Base-by-base conservation (phyloP, 106 monocot species). In the Acorus gramineus region DNA sequence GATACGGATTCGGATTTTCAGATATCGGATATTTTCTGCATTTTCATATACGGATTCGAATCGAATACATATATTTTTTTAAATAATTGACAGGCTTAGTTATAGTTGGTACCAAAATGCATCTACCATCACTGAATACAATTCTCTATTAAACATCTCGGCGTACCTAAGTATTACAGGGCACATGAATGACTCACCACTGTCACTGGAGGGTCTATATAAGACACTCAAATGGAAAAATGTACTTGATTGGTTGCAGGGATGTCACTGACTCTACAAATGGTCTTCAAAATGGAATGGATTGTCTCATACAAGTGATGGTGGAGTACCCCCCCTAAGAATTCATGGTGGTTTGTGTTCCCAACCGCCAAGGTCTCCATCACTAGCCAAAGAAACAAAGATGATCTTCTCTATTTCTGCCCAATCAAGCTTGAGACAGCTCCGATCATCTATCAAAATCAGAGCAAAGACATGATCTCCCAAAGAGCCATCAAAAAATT, bases 241-340 rank as follows among this genome's bases (percentile, higher is more conserved):
- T 87, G 80, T 87, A 80, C 68, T 55, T 84, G 5, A 73, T 84
- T 11, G 87, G 76, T 44, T 87, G 87, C 52, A 78, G 83, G 50
- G 75, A 78, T 28, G 28, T 28, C 28, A 28, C 28, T 28, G 28
- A 28, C 28, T 28, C 28, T 28, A 28, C 28, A 28, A 28, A 1
- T 28, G 28, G 28, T 28, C 28, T 28, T 28, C 28, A 28, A 28
- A 28, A 28, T 28, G 28, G 28, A 14, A 14, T 79, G 5, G 88
- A 89, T 73, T 89, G 88, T 67, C 71, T 71, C 60, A 69, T 89
- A 10, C 76, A 89, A 64, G 81, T 84, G 8, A 84, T 67, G 56
- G 59, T 84, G 11, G 84, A 81, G 47, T 89, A 89, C 42, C 88
- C 88, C 88, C 11, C 84, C 88, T 2, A 81, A 76, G n/a, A 89